Evolutionary conservation across 1,139 yeast species (phyloP), one percentile per base, ranked within the genome.

Genomic region (Debaryomyces sp.): DNA sequence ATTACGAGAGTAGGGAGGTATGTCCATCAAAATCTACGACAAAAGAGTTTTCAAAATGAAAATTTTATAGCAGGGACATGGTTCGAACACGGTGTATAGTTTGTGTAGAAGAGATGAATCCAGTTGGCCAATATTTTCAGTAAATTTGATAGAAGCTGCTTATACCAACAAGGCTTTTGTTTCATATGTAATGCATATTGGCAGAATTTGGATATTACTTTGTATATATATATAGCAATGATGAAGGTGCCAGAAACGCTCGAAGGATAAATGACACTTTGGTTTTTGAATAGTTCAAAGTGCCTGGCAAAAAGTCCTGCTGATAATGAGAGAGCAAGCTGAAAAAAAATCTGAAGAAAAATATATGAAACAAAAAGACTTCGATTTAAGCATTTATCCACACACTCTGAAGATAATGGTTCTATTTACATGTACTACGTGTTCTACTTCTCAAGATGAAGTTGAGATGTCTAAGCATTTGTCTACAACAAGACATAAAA

Each of bases 401-500:
- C 22, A 23, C 9, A 13, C 5, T 23, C 9, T n/a, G 29, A 30
- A 23, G 10, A 34, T 29, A 26, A 51, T 51, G 55, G 46, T 32
- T 9, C 33, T n/a, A 46, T 64, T 55, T 54, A 60, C 65, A 12
- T 72, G 77, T 55, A 53, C 59, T 46, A 71, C 75, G 33, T 73
- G 77, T 54, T 55, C 59, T 21, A 54, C 51, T 24, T 32, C 58
- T 10, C 54, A 57, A 7, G 54, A 51, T 10, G 62, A 59, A 12
- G 44, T 52, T 5, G 62, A 56, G 3, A 66, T 72, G 26, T 64
- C 68, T 26, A 73, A 71, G 54, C 89, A 84, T 63, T 67, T 82
- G 29, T 69, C 82, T 1, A 46, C 75, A 1, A 77, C 85, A 0
- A 72, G 87, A 51, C 89, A 84, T 66, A 82, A 80, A 56, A 62